Base-by-base conservation (phyloP, 106 monocot genomes). In the Dioscorea alata region DNA sequence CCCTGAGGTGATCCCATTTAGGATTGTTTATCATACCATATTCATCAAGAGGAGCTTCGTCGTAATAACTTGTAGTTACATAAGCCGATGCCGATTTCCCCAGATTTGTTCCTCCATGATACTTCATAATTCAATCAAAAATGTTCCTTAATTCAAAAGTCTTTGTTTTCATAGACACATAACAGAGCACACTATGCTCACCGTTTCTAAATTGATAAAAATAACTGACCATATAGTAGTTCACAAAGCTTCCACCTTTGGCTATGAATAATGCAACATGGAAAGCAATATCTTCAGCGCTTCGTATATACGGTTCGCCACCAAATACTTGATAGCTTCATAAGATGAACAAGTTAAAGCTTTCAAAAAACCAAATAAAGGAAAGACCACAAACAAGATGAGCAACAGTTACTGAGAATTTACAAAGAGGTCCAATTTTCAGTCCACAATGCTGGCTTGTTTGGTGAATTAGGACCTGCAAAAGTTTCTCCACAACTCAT, bases 91-190 rank as follows among this genome's bases (percentile, higher is more conserved):
- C 80, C 62, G 76, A 77, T 33, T 73, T 78, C 59, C 85, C 97
- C 65, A 99, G 87, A 59, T 99, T 99, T 53, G 97, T 99, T 52
- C 97, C 97, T 62, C 97, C 97, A 72, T 99, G 97, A 68, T 93
- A 99, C 97, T 99, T 58, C 68, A 79, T 78, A 48, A 42, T 42
- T 42, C 42, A 42, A 42, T 3, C 42, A 42, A 42, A 42, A 42
- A 42, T 42, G 42, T 42, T 5, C 6, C 2, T 42, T 42, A 42
- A 42, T 6, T 6, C 42, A 42, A 3, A 42, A 10, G 10, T 8
- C 42, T 42, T 42, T 42, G 42, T 42, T 42, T 42, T 42, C 42
- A 6, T 42, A 42, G 4, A 42, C 42, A 42, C 42, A 42, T 42
- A 66, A 71, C 35, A 50, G 17, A 68, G 61, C 13, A 34, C 16